A percentile compares a stretch with the other conserved stretches of the same genome.
These are phyloP conservation scores for Hemisphaericaspora nanyangensis DNA, from an alignment of 805 yeast genomes.

Conservation along the genomic window DNA sequence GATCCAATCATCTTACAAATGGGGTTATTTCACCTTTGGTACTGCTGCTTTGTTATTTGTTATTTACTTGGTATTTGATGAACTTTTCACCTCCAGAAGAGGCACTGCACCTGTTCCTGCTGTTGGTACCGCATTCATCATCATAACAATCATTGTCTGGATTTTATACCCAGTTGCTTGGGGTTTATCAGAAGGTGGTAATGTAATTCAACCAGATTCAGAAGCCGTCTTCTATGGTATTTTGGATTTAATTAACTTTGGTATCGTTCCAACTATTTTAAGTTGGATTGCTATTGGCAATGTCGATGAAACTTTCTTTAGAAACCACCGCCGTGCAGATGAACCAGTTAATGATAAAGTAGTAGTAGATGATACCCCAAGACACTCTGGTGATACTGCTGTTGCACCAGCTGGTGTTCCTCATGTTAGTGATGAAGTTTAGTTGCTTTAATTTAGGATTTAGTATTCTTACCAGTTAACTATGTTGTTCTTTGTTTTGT, in stretches of 20 bases:
- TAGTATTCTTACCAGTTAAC: too few relatives aligned
- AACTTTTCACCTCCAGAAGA: constrained; percentile 4
- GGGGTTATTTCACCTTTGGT: constrained; percentile 66
- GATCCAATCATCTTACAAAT: constrained; percentile 54
- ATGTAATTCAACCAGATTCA: constrained; percentile 53
- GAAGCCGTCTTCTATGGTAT: constrained; percentile 60
- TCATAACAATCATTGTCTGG: constrained; percentile 41
- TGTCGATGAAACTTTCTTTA: constrained; percentile 27
- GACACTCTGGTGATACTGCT: constrained; percentile 45
- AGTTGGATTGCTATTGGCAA: constrained; percentile 22
- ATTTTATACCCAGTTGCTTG: constrained; percentile 46
- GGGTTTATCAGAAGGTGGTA: constrained; percentile 63
- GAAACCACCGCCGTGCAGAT: constrained; percentile 10
- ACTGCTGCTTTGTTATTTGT: constrained; percentile 40
- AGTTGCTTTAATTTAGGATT: neutral
- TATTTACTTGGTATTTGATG: constrained; percentile 24
- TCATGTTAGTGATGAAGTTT: constrained; percentile 2
- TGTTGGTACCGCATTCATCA: constrained; percentile 13
- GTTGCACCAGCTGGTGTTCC: constrained; percentile 19
- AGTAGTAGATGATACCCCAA: constrained; percentile 21
- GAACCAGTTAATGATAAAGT: constrained; percentile 6
- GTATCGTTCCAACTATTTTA: constrained; percentile 35
- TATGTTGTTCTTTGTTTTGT: too few relatives aligned
- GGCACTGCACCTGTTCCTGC: neutral
- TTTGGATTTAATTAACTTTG: constrained; percentile 47